These are phyloP conservation scores for Selenicereus undatus DNA, from an alignment of 148 eudicot species.

Conservation along the genomic window DNA sequence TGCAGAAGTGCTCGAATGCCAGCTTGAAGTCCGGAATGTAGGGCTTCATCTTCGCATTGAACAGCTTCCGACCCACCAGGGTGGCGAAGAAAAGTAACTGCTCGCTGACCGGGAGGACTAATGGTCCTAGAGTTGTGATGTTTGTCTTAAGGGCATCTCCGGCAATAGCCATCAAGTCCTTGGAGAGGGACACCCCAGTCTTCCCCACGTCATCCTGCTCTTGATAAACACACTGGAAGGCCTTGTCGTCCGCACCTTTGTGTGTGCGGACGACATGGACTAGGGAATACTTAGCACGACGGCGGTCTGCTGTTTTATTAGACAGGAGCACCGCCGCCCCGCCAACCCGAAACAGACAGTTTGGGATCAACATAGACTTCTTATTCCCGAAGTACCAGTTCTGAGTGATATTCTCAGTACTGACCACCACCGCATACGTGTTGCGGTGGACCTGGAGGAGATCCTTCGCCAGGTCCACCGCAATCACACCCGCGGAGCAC, in stretches of 20 bases:
- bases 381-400: constrained; percentile 62
- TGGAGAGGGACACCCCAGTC: constrained; percentile 45
- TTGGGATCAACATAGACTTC: constrained; percentile 61
- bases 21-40: constrained; percentile 56
- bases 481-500: constrained; percentile 56
- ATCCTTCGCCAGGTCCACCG: constrained; percentile 56
- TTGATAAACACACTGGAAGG: constrained; percentile 51
- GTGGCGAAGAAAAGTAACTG: constrained; percentile 42
- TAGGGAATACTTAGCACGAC: constrained; percentile 52
- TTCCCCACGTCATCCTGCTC: constrained; percentile 45
- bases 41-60: constrained; percentile 40
- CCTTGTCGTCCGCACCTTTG: constrained; percentile 45
- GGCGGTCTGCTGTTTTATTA: constrained; percentile 31
- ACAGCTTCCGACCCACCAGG: constrained; percentile 30
- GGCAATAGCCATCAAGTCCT: constrained; percentile 55
- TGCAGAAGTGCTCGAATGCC: constrained; percentile 58
- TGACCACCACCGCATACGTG: constrained; percentile 52
- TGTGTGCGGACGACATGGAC: constrained; percentile 56
- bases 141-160: constrained; percentile 49
- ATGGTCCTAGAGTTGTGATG: constrained; percentile 48
- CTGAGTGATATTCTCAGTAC: constrained; percentile 60
- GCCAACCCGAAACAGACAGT: constrained; percentile 62
- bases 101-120: constrained; percentile 51
- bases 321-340: constrained; percentile 57
- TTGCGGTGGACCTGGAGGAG: constrained; percentile 50